phyloP scores from a whole-genome alignment of 2,329 filamentous ascomycete species.

The Calycina herbarum region DNA sequence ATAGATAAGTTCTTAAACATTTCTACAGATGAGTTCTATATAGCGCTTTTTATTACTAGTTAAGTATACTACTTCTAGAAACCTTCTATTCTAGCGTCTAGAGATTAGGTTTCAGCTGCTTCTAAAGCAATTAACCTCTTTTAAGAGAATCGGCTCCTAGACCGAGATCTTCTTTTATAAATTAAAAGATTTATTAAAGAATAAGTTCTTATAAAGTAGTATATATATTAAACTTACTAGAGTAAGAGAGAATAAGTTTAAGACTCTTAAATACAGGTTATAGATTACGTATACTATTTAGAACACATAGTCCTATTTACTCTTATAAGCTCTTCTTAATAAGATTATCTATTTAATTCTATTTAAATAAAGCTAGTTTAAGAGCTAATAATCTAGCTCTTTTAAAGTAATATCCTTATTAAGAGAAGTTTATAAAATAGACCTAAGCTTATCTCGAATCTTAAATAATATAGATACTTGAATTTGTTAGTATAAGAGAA shows the following conservation, averaged over 20 bases:
- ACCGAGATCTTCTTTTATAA: neutral
- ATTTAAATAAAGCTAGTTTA: conserved; percentile 12
- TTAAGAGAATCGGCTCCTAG: neutral
- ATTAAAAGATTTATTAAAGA: neutral
- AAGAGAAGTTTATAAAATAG: conserved; percentile 17
- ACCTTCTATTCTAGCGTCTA: neutral
- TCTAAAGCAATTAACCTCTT: neutral
- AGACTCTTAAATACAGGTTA: too few relatives aligned
- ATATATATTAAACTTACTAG: too few relatives aligned
- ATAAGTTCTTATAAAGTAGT: too few relatives aligned
- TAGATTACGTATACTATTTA: too few relatives aligned
- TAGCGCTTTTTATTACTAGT: neutral
- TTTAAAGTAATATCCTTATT: conserved; percentile 23
- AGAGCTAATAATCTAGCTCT: conserved; percentile 24
- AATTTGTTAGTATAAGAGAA: conserved; percentile 15
- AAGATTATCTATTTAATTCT: neutral
- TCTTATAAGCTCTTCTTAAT: too few relatives aligned
- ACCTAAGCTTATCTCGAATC: conserved; percentile 23
- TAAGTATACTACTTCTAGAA: neutral
- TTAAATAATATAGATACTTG: conserved; percentile 20
- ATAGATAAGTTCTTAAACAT: conserved; percentile 9
- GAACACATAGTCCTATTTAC: too few relatives aligned
- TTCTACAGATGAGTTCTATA: neutral
- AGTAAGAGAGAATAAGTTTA: too few relatives aligned
- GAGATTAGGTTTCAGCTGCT: neutral